Base-by-base conservation (phyloP, 805 yeast genomes). In the Nakazawaea wyomingensis region DNA sequence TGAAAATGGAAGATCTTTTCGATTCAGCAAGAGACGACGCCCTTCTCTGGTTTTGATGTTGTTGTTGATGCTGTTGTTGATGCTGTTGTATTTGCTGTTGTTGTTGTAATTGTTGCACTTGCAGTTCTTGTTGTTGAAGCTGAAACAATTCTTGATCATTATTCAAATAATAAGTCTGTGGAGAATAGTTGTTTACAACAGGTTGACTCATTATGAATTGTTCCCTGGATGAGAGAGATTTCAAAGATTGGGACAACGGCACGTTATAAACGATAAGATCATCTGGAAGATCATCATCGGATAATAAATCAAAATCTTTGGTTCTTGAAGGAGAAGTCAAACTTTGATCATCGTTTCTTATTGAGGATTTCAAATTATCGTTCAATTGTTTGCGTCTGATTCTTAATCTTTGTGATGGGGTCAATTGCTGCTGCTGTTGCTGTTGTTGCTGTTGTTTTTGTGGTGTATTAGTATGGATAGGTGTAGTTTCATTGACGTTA, bases 201-300 rank as follows among this genome's bases (percentile, higher is more conserved):
- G 42, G 42, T 34, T 43, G 45, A 19, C 33, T 33, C 45, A 41
- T 55, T 31, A 62, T 48, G 11, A 59, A 57, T 37, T 57, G 61
- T 48, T 71, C 69, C 37, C 60, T 59, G 16, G 61, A 60, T n/a
- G 64, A 49, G 14, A 66, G 49, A 10, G 69, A 59, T 5, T 58
- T 65, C 16, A 80, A 59, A 0, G 83, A 72, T 37, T 77, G 80
- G 0, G 84, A 70, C 41, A 78, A 60, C 3, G 89, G 89, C 16
- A 82, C 84, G 51, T 82, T 81, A 60, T 66, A 82, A 46, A 81
- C 73, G 18, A 72, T 66, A 18, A 71, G 60, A 43, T 72, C 72
- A 34, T 70, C 76, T 1, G 79, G 79, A 33, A 77, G 60, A 45
- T 76, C 74, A 46, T 75, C 78, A 49, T 78, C 82, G 14, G 74